Evolutionary conservation across 257 asterid genomes (phyloP).

Genomic region (Fraxinus excelsior): DNA sequence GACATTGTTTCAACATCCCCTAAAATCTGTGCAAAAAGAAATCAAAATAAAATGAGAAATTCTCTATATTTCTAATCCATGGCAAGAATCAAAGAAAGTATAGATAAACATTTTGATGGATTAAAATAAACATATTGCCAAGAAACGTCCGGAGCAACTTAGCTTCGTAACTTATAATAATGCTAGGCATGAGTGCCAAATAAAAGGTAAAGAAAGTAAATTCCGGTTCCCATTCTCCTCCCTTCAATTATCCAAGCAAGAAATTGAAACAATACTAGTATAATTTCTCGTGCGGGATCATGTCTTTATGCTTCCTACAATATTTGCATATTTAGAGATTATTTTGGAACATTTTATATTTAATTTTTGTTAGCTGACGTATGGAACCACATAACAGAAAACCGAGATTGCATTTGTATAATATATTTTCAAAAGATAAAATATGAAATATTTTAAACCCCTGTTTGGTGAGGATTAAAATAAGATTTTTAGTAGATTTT

Average conservation of each 20-base stretch:
- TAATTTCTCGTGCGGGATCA: not conserved
- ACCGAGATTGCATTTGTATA: not conserved
- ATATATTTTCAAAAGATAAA: not conserved
- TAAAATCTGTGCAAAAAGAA: slow-evolving; percentile 55
- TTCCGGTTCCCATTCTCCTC: not conserved
- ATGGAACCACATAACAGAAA: not conserved
- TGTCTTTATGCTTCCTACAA: not conserved
- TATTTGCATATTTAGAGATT: not conserved
- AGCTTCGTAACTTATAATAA: not conserved
- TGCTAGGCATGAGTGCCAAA: not conserved
- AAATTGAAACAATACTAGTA: not conserved
- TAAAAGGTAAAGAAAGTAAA: not conserved
- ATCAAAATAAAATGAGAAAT: slow-evolving; percentile 28
- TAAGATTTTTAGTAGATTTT: too few species aligned
- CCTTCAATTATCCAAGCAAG: not conserved
- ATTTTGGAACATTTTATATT: not conserved
- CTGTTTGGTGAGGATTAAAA: too few species aligned
- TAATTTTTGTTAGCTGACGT: not conserved
- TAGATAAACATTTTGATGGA: not conserved
- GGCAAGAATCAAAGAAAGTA: not conserved
- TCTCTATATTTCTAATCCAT: slow-evolving; percentile 15
- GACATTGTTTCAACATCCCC: slow-evolving; percentile 79
- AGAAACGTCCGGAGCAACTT: not conserved
- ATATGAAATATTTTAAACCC: not conserved
- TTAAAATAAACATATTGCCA: not conserved